Percentiles rank a stretch among this genome's conserved stretches.
These are phyloP conservation scores for Arctium minus DNA, from an alignment of 129 eudicot genomes.

Conservation along the genomic window DNA sequence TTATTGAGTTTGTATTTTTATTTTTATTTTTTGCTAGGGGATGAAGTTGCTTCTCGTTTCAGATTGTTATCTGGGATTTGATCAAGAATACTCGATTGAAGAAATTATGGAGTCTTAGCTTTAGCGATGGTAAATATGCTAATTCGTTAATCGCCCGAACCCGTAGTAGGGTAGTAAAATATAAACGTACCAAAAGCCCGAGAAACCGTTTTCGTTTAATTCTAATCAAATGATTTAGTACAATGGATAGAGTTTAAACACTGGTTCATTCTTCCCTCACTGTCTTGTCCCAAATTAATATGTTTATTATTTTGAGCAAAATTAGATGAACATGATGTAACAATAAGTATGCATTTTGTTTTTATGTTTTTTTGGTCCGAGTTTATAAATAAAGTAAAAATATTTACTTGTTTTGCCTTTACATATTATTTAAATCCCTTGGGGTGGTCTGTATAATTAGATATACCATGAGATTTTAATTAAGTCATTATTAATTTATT, in stretches of 20 bases:
- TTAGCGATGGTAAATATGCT: background rate
- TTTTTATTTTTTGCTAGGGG: slow-evolving; percentile 42
- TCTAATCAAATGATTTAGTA: background rate
- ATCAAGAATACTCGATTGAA: slow-evolving; percentile 64
- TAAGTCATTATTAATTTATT: too few species aligned
- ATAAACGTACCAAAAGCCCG: background rate
- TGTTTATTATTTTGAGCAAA: too few species aligned
- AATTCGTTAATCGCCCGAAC: background rate
- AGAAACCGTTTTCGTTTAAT: too few species aligned
- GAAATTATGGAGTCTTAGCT: slow-evolving; percentile 29
- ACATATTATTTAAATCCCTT: too few species aligned
- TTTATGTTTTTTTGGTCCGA: too few species aligned
- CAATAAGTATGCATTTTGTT: too few species aligned
- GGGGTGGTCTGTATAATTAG: too few species aligned
- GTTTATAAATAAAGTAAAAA: too few species aligned
- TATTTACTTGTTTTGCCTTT: too few species aligned
- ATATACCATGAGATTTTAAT: too few species aligned
- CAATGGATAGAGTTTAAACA: background rate
- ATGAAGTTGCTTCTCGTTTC: slow-evolving; percentile 80
- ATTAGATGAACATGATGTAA: background rate
- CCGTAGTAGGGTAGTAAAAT: background rate
- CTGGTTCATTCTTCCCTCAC: too few species aligned
- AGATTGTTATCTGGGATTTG: slow-evolving; percentile 88
- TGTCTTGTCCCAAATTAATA: background rate
- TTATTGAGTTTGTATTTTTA: background rate